A percentile compares a stretch with the other conserved stretches of the same genome.
phyloP scores from a whole-genome alignment of 2,329 filamentous ascomycete genomes.

The Knoxdaviesia capensis region DNA sequence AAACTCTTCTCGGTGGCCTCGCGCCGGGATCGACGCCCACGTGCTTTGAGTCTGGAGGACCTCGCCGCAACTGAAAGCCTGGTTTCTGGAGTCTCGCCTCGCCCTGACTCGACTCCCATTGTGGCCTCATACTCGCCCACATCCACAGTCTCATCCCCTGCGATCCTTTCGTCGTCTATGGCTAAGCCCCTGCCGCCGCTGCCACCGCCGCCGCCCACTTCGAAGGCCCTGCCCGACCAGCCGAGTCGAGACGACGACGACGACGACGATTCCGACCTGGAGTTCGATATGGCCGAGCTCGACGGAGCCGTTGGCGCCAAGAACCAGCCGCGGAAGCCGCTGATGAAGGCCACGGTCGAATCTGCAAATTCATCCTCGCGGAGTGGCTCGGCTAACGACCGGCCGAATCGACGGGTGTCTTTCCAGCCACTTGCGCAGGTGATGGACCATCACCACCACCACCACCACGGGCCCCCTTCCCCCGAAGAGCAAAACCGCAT shows the following conservation, averaged over 20 bases:
- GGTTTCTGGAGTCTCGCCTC: slow-evolving; percentile 35
- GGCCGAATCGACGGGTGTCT: no score
- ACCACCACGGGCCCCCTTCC: no score
- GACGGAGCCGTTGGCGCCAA: slow-evolving; percentile 12
- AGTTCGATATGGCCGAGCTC: slow-evolving; percentile 41
- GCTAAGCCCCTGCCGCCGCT: no score
- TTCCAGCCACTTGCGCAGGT: no score
- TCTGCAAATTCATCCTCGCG: no score
- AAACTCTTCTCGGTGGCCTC: slow-evolving; percentile 3
- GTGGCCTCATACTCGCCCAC: no score
- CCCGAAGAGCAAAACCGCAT: slow-evolving; percentile 43
- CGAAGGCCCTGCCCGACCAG: slow-evolving; percentile 13
- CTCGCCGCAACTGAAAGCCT: slow-evolving; percentile 31
- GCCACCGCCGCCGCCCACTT: slow-evolving; percentile 9
- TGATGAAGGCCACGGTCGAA: no score
- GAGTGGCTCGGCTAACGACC: no score
- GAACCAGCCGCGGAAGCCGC: no score
- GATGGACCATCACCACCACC: no score
- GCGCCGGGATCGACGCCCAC: slow-evolving; percentile 20
- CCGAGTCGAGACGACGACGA: slow-evolving; percentile 8
- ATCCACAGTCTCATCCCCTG: no score
- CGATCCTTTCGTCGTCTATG: no score
- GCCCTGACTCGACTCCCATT: slow-evolving; percentile 34
- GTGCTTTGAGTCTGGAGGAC: slow-evolving; percentile 29
- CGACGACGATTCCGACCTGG: slow-evolving; percentile 33